Base-by-base conservation (phyloP, 2,329 filamentous ascomycete genomes). In the Stemphylium beticola region DNA sequence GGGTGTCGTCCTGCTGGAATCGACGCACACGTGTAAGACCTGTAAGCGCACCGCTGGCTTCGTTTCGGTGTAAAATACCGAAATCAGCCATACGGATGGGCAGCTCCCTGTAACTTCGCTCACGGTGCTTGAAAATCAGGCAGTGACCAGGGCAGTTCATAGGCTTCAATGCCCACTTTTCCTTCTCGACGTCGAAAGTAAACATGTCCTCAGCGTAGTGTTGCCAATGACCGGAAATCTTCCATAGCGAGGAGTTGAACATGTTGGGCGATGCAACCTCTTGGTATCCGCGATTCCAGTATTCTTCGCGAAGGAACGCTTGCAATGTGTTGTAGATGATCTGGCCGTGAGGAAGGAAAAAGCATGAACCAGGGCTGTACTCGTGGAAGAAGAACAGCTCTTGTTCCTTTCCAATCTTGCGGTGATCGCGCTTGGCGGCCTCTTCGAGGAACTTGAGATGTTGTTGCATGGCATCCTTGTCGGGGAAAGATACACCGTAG, bases 121-220 rank as follows among this genome's bases (percentile, higher is more conserved):
- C 90, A 49, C 90, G 85, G 76, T 93, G 89, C 44, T 84, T 86
- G 76, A 96, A 96, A 69, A 97, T 89, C 62, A 95, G 80, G 77
- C 91, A 96, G 78, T 98, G 93, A 24, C 92, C 92, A 4, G 95
- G 95, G 78, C 95, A 99, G 80, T 98, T 98, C 95, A 98, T 98
- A 24, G 93, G 93, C 80, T 98, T 98, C 46, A 98, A 80, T 14
- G 87, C 92, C 81, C 88, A 92, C 62, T 87, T 82, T 60, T 90
- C 89, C 81, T 96, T 96, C 75, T 97, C 93, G 29, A 89, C 81
- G 40, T 86, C 81, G 65, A 96, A 87, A n/a, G 87, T 87, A 76
- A 92, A 92, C 93, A 98, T 98, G 78, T 97, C 93, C 61, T 98
- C 93, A 72, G 92, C 86, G 81, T 97, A 95, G 73, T 93, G 69